Base-by-base conservation (phyloP, 1,139 yeast genomes). In the Candida sojae region DNA sequence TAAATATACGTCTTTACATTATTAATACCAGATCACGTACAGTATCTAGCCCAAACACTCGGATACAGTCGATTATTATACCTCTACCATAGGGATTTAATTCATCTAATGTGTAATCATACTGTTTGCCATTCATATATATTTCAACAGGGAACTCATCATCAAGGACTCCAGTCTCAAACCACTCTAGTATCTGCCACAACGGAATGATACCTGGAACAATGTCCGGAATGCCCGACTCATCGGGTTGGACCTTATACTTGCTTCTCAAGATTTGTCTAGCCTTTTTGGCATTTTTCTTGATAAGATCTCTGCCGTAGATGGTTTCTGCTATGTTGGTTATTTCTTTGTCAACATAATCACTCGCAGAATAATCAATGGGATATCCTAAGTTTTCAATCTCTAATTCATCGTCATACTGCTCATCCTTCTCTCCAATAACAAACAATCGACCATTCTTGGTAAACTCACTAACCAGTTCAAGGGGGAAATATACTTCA, bases 131-230 rank as follows among this genome's bases (percentile, higher is more conserved):
- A 17, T 51, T 39, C 32, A 49, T 43, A 45, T 56, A 61, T 4
- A 66, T 46, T 6, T 54, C 45, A 1, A 64, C 59, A 1, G 53
- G 52, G 9, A 63, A 52, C 1, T 56, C 58, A 11, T 54, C 51
- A 43, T 59, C 57, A 10, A 66, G 47, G 2, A 45, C 47, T 1
- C 58, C 61, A 7, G 52, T 45, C 34, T 62, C 63, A 44, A 68
- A 53, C 63, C 54, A 45, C 25, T 66, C 64, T 13, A 63, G 50
- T 17, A 82, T 56, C 55, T 82, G 84, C 62, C 67, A 57, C 35
- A 82, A 48, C 0, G 88, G 84, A 13, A 75, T 60, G 1, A 79
- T 52, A 0, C 86, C 86, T 0, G 86, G 85, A 1, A 77, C 59
- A 2, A 80, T 77, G 23, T 58, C 57, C 0, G 85, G 85, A 2